Conservation (phyloP, 1,284 basidiomycete species). For the Sporisorium iseilematis-ciliati region DNA sequence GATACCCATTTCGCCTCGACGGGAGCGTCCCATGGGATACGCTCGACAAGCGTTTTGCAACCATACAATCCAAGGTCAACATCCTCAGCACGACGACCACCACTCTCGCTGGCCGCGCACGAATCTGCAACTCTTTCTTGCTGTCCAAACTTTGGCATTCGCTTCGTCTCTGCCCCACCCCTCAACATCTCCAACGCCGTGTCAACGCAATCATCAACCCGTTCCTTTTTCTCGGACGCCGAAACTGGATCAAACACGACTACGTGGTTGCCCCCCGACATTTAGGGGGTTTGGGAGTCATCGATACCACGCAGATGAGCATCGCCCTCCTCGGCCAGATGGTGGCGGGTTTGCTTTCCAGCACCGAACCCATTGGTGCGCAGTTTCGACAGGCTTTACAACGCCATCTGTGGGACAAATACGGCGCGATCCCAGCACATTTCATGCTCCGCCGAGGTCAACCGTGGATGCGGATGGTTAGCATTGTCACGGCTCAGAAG, state of each 20-base stretch:
- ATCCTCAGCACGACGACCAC: background rate
- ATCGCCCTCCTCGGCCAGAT: slow-evolving; percentile 10
- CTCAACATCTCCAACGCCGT: background rate
- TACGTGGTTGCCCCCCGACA: background rate
- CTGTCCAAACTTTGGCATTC: background rate
- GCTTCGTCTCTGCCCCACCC: background rate
- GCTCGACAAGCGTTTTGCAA: background rate
- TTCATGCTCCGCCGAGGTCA: background rate
- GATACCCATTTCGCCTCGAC: background rate
- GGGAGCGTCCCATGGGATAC: background rate
- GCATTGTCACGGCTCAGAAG: background rate
- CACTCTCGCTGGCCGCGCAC: background rate
- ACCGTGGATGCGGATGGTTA: background rate
- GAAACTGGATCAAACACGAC: background rate
- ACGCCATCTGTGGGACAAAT: slow-evolving; percentile 2
- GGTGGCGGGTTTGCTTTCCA: background rate
- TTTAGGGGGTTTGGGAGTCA: background rate
- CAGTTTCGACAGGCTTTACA: slow-evolving; percentile 12
- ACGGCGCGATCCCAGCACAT: background rate
- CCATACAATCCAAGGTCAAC: background rate
- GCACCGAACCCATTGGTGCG: background rate
- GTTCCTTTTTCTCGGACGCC: background rate
- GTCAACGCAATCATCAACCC: background rate
- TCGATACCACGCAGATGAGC: background rate
- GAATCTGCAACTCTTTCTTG: background rate